Base-by-base conservation (phyloP, 108 stramenopile genomes). In the Pseudonitzschia delicatissima region DNA sequence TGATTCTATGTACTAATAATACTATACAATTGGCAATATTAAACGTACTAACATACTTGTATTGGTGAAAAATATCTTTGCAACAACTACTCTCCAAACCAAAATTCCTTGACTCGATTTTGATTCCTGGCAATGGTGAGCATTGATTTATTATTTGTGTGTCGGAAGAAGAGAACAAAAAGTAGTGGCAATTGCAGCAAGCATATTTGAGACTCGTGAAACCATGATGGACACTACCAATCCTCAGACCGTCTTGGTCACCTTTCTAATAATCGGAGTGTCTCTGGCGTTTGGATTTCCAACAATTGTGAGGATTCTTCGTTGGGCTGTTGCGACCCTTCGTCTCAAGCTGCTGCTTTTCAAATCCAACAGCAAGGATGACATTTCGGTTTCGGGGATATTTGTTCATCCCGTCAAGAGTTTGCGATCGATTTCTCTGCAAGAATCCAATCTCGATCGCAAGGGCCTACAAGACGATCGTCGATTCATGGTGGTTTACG, bases 401-500 rank as follows among this genome's bases (percentile, higher is more conserved):
- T 82, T 48, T 57, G 66, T 76, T 17, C 66, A 82, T 55, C 81
- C 81, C 33, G 81, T 92, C 57, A 92, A 92, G 72, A 89, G 87
- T 13, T 67, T 89, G 26, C 84, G 85, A 35, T 67, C 91, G 13
- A 85, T 89, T 2, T 70, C 77, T 0, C 25, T 84, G 5, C 9
- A 62, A 29, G 50, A 64, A 51, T 76, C 80, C 0, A 33, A 27
- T n/a, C 68, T 89, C 11, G 87, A 85, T 48, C 33, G 70, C 12
- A 76, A 73, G 26, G 88, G 91, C 21, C 72, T 92, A 23, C 34
- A 34, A 6, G 69, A 57, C 15, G 91, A 92, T 71, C 84, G 91
- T 36, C 71, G 85, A 50, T 74, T 85, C 67, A 92, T 92, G 91
- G 48, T 92, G 13, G 85, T 87, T 0, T 73, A 76, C 48, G 81